Conservation (phyloP, 2,329 filamentous ascomycete species). For the Chaetothyriales sp. region DNA sequence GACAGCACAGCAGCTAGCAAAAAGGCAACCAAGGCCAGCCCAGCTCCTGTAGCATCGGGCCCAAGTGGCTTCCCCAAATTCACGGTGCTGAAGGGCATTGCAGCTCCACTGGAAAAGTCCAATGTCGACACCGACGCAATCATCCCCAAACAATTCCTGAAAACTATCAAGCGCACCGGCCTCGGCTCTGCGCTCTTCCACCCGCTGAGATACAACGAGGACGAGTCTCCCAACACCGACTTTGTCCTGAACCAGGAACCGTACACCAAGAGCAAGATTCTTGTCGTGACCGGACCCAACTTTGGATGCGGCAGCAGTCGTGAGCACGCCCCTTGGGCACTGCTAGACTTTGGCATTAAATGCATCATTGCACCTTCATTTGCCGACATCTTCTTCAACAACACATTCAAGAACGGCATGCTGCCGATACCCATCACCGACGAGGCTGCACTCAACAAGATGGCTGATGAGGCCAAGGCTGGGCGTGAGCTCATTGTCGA, state of each 20-base stretch:
- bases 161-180: constrained; percentile 96
- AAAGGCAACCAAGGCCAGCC: constrained; percentile 31
- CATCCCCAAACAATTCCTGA: constrained; percentile 97
- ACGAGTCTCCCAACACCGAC: constrained; percentile 58
- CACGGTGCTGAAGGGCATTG: constrained; percentile 66
- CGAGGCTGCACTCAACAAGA: constrained; percentile 44
- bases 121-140: constrained; percentile 99
- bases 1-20: constrained; percentile 51
- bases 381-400: constrained; percentile 97
- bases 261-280: constrained; percentile 70
- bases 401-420: constrained; percentile 99
- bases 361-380: constrained; percentile 80
- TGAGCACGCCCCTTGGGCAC: constrained; percentile 93
- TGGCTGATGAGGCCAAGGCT: constrained; percentile 62
- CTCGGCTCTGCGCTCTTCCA: constrained; percentile 80
- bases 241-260: constrained; percentile 87
- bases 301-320: constrained; percentile 88
- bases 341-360: constrained; percentile 91
- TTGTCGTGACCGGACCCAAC: constrained; percentile 82
- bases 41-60: constrained; percentile 31
- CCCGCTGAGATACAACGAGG: constrained; percentile 59
- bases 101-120: constrained; percentile 69
- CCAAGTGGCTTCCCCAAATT: constrained; percentile 67
- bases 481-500: constrained; percentile 81
- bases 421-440: constrained; percentile 65